Conservation (phyloP, 2,329 filamentous ascomycete species). For the Cladorrhinum sp. region DNA sequence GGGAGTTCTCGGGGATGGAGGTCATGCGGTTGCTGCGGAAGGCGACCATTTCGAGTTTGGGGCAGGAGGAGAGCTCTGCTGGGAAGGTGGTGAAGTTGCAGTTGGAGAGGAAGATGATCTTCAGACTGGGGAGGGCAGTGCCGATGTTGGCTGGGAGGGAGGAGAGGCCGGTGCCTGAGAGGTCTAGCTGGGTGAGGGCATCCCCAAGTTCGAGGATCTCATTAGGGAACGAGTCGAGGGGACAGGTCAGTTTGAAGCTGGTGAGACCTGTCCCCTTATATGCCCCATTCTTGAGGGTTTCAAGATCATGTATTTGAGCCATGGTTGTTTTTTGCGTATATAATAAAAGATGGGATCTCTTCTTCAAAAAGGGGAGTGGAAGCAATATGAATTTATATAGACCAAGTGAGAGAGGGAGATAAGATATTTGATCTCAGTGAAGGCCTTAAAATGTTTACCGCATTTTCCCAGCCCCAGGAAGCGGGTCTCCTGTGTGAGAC, state of each 20-base stretch:
- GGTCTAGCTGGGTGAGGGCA: conserved; percentile 45
- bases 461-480: not conserved
- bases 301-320: conserved; percentile 33
- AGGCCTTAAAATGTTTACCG: not conserved
- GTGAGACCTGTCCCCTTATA: conserved; percentile 31
- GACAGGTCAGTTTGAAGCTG: conserved; percentile 36
- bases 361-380: not conserved
- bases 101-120: conserved; percentile 45
- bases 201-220: conserved; percentile 41
- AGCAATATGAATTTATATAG: not conserved
- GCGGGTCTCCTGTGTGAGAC: conserved; percentile 4
- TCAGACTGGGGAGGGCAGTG: conserved; percentile 40
- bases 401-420: not conserved
- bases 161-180: conserved; percentile 45
- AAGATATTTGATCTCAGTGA: not conserved
- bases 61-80: conserved; percentile 39
- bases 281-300: conserved; percentile 32
- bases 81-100: conserved; percentile 45
- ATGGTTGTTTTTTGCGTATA: not conserved
- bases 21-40: conserved; percentile 47
- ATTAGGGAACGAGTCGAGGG: conserved; percentile 36
- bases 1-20: conserved; percentile 38
- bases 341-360: not conserved
- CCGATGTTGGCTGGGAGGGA: conserved; percentile 39
- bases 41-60: conserved; percentile 47